Evolutionary conservation across 2,329 filamentous ascomycete genomes (phyloP).

Genomic region (Spiromastix sp.): DNA sequence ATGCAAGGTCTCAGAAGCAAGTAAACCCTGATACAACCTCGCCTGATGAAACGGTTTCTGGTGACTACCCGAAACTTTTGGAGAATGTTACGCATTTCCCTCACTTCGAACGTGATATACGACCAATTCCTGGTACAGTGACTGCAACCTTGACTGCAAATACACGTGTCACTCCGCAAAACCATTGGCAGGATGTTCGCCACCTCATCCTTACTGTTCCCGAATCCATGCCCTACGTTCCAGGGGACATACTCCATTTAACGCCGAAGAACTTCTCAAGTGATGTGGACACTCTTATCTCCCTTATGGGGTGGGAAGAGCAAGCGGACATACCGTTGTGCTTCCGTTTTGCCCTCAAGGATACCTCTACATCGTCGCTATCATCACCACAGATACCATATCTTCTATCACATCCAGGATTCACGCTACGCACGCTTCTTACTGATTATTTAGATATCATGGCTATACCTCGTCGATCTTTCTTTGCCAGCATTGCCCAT

Average conservation of each 20-base stretch:
- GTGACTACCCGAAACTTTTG: background rate
- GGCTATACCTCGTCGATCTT: slow-evolving; percentile 75
- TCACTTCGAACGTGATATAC: slow-evolving; percentile 25
- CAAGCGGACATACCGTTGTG: slow-evolving; percentile 61
- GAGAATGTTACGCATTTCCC: slow-evolving; percentile 4
- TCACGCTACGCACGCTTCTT: slow-evolving; percentile 66
- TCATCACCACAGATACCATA: slow-evolving; percentile 24
- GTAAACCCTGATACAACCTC: slow-evolving; percentile 1
- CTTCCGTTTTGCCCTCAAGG: slow-evolving; percentile 29
- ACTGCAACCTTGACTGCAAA: slow-evolving; percentile 55
- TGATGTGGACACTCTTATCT: slow-evolving; percentile 70
- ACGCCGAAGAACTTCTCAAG: slow-evolving; percentile 77
- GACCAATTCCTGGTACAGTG: slow-evolving; percentile 50
- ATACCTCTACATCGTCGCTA: slow-evolving; percentile 14
- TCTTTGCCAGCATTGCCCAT: slow-evolving; percentile 69
- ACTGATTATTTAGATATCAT: slow-evolving; percentile 81
- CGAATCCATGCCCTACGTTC: slow-evolving; percentile 41
- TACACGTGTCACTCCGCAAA: slow-evolving; percentile 58
- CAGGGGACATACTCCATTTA: slow-evolving; percentile 72
- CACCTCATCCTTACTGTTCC: slow-evolving; percentile 53
- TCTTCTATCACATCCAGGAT: slow-evolving; percentile 22
- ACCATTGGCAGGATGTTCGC: slow-evolving; percentile 92
- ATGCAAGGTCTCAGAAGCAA: slow-evolving; percentile 7
- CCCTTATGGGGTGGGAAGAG: slow-evolving; percentile 65
- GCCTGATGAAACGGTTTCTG: slow-evolving; percentile 4